These are phyloP conservation scores for Penicillium sclerotigenum DNA, from an alignment of 2,329 filamentous ascomycete species.

Conservation along the genomic window DNA sequence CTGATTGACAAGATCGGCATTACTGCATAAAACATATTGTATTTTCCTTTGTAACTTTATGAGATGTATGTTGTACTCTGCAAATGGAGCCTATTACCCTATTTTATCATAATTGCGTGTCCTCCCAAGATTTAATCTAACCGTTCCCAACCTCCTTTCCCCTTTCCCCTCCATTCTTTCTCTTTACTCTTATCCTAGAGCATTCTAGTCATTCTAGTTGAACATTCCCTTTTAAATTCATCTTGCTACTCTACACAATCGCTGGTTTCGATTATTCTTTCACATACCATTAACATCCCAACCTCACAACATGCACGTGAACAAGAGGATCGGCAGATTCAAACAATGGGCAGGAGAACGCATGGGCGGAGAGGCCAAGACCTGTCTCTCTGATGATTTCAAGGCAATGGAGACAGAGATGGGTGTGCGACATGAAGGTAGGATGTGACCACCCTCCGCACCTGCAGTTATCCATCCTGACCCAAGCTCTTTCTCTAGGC, in stretches of 20 bases:
- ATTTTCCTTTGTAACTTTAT: slow-evolving; percentile 15
- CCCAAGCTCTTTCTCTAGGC: slow-evolving; percentile 52
- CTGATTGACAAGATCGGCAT: slow-evolving; percentile 18
- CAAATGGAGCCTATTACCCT: background rate
- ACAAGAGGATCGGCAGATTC: slow-evolving; percentile 90
- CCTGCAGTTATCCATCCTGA: background rate
- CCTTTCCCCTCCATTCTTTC: background rate
- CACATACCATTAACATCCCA: slow-evolving; percentile 1
- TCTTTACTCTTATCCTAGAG: background rate
- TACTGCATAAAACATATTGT: slow-evolving; percentile 17
- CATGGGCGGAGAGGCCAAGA: slow-evolving; percentile 90
- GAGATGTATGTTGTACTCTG: slow-evolving; percentile 3
- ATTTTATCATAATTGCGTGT: slow-evolving; percentile 12
- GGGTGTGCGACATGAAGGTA: slow-evolving; percentile 83
- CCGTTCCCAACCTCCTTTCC: slow-evolving; percentile 18
- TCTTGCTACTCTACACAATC: slow-evolving; percentile 1
- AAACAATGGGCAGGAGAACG: slow-evolving; percentile 98
- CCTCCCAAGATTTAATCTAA: slow-evolving; percentile 9
- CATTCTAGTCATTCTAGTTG: slow-evolving; percentile 1
- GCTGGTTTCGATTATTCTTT: slow-evolving; percentile 7
- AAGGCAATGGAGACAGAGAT: slow-evolving; percentile 87
- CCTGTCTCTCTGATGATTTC: slow-evolving; percentile 84
- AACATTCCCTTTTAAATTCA: background rate
- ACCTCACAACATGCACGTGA: slow-evolving; percentile 55
- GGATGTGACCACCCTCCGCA: background rate